Evolutionary conservation across 2,329 filamentous ascomycete species (phyloP).

Genomic region (Ophiocordyceps camponoti-rufipedis): DNA sequence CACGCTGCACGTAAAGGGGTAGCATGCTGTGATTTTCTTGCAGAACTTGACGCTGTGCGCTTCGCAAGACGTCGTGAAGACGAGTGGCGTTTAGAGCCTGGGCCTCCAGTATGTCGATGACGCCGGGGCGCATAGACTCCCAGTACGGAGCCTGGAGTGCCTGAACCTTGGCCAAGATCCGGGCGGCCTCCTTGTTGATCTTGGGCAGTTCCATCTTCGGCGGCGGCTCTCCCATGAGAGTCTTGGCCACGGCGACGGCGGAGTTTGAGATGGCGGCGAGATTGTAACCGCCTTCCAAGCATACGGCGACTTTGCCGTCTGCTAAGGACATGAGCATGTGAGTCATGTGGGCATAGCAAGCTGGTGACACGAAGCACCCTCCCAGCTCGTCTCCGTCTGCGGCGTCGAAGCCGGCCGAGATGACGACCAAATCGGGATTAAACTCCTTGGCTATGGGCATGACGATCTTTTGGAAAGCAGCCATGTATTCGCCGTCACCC

Average conservation of each 20-base stretch:
- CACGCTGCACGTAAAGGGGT: conserved; percentile 60
- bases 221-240: conserved; percentile 89
- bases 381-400: conserved; percentile 86
- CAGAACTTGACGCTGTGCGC: conserved; percentile 54
- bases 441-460: conserved; percentile 96
- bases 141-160: conserved; percentile 54
- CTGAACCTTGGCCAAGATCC: conserved; percentile 39
- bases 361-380: conserved; percentile 77
- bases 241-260: conserved; percentile 75
- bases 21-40: conserved; percentile 61
- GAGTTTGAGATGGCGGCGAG: conserved; percentile 83
- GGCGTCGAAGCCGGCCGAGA: conserved; percentile 91
- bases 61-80: conserved; percentile 64
- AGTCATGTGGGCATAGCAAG: conserved; percentile 95
- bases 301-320: conserved; percentile 75
- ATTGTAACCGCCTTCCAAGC: conserved; percentile 92
- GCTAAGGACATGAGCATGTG: conserved; percentile 97
- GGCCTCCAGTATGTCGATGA: conserved; percentile 35
- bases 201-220: conserved; percentile 36
- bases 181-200: conserved; percentile 37
- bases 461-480: conserved; percentile 85
- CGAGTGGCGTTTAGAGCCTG: conserved; percentile 36
- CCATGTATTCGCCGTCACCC: conserved; percentile 94
- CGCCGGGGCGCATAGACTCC: conserved; percentile 65
- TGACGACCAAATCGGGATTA: conserved; percentile 81